Evolutionary conservation across 2,329 filamentous ascomycete genomes (phyloP), one percentile per base, ranked within the genome.

Genomic region (Claviceps spartinae): DNA sequence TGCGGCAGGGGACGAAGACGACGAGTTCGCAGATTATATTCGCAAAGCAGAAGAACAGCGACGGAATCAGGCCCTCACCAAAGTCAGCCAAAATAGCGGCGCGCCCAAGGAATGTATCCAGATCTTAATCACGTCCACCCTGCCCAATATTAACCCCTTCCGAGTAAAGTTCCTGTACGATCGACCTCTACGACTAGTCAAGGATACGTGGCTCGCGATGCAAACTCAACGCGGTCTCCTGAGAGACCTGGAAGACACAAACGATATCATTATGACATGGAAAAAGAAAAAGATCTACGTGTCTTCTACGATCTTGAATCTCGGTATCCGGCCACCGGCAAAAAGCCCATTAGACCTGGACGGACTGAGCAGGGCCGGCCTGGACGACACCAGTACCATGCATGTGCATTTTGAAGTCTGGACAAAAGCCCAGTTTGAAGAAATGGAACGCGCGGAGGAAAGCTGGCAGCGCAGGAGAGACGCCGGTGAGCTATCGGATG

Each of bases 401-500:
- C 76, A 77, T 50, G 76, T 95, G n/a, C 77, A 85, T 57, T 75
- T 95, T 56, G 83, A 90, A 64, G 86, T 85, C 6, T 88, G 86
- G 77, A 91, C 86, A 0, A 72, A 80, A 7, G 79, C 85, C 11
- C 66, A 78, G 1, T 84, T 80, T 56, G 66, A 67, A 26, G 62
- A 68, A 16, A 70, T 76, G 60, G 69, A 75, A 56, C 67, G 68
- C 49, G 68, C 72, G 36, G 70, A 75, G 54, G 77, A 79, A 58
- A 67, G 66, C 30, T 34, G 30, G 16, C 70, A 72, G 53, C 70
- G 72, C 14, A 67, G 64, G 36, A 66, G 70, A 36, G 66, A 69
- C 26, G 64, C 71, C 4, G 72, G 72, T 42, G 69, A 72, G 52
- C 48, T 67, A 5, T 56, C 57, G 5, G 68, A 68, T 2, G 68